These are phyloP conservation scores for Rhodocollybia butyracea DNA, from an alignment of 768 basidiomycete genomes.

Conservation along the genomic window DNA sequence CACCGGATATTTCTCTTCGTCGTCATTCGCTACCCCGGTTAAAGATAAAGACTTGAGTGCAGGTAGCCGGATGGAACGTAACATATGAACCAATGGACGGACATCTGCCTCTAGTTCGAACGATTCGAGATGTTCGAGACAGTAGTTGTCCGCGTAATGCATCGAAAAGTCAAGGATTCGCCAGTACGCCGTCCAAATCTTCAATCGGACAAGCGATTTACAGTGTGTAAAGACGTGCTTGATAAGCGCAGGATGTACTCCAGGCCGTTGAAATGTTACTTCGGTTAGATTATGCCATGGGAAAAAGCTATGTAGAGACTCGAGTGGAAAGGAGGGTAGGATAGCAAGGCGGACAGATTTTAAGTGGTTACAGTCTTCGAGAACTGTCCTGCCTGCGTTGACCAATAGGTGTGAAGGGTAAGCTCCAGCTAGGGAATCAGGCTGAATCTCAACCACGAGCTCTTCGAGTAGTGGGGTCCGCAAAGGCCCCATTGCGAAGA, in stretches of 20 bases:
- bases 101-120: background rate
- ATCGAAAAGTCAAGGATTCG: background rate
- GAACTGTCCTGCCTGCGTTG: background rate
- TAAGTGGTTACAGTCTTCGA: background rate
- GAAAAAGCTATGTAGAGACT: background rate
- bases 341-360: background rate
- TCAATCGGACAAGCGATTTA: background rate
- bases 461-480: background rate
- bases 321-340: background rate
- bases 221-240: background rate
- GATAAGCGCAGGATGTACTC: background rate
- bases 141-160: background rate
- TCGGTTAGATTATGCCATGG: background rate
- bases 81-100: background rate
- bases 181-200: slow-evolving; percentile 4
- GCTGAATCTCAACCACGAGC: background rate
- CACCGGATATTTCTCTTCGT: background rate
- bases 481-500: background rate
- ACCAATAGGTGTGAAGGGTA: background rate
- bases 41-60: background rate
- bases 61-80: background rate
- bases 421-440: background rate
- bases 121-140: background rate
- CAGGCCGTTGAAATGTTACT: background rate
- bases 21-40: background rate